These are phyloP conservation scores for Colletotrichum lentis DNA, from an alignment of 2,329 filamentous ascomycete species.

Conservation along the genomic window DNA sequence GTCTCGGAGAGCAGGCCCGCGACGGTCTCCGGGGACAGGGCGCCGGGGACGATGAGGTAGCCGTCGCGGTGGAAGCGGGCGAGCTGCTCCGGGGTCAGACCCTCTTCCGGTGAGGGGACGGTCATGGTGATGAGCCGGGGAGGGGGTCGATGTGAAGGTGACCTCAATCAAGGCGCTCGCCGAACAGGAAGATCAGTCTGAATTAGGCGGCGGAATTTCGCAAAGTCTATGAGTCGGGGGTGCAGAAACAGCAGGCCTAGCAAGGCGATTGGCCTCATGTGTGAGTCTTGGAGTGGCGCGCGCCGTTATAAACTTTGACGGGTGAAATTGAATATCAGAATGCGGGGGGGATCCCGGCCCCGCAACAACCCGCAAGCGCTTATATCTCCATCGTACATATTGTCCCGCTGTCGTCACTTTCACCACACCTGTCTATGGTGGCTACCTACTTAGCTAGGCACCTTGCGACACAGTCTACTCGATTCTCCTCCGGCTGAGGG, in stretches of 20 bases:
- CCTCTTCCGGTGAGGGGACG: conserved; percentile 45
- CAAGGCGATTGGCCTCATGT: neutral
- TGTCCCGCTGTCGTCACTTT: conserved; percentile 18
- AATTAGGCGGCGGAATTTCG: neutral
- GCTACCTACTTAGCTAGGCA: no score
- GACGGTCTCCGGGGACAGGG: conserved; percentile 73
- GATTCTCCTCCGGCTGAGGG: no score
- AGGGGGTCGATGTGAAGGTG: neutral
- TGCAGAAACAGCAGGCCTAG: neutral
- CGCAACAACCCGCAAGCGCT: conserved; percentile 25
- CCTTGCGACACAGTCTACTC: neutral
- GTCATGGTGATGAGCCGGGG: conserved; percentile 12
- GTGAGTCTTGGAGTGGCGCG: conserved; percentile 7
- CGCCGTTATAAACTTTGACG: conserved; percentile 6
- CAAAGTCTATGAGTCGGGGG: neutral
- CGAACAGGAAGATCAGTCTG: no score
- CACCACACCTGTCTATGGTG: neutral
- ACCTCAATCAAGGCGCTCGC: neutral
- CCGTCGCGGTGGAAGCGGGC: conserved; percentile 80
- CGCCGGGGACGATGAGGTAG: conserved; percentile 86
- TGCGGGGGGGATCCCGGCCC: conserved; percentile 34
- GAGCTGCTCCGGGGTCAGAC: conserved; percentile 77
- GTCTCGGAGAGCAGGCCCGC: conserved; percentile 77
- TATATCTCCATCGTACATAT: conserved; percentile 5
- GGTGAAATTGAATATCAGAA: conserved; percentile 2